phyloP scores from a whole-genome alignment of 345 rosid genomes.

The Populus davidiana region DNA sequence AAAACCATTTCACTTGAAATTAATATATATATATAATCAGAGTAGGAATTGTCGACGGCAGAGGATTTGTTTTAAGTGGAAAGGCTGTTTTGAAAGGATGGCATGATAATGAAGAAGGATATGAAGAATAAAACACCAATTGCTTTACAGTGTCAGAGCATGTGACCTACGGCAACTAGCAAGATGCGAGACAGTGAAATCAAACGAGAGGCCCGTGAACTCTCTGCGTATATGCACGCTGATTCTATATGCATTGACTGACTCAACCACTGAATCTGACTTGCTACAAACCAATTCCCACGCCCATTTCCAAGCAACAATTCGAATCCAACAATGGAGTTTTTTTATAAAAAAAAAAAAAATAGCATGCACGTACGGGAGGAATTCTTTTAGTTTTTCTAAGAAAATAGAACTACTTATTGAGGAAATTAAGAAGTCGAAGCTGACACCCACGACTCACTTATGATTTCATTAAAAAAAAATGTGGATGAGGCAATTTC shows the following conservation, averaged over 20 bases:
- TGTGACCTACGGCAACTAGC: slow-evolving; percentile 43
- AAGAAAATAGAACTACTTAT: no score
- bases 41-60: not conserved
- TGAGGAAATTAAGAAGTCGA: no score
- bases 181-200: slow-evolving; percentile 32
- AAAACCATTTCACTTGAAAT: not conserved
- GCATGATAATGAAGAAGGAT: slow-evolving; percentile 23
- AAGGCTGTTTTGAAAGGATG: slow-evolving; percentile 5
- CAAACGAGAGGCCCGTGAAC: slow-evolving; percentile 46
- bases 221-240: slow-evolving; percentile 7
- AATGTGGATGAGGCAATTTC: no score
- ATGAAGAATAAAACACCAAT: slow-evolving; percentile 32
- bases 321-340: not conserved
- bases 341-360: no score
- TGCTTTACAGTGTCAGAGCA: slow-evolving; percentile 37
- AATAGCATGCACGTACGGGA: no score
- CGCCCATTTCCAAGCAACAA: slow-evolving; percentile 31
- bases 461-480: no score
- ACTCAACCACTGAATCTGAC: slow-evolving; percentile 13
- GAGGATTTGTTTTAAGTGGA: slow-evolving; percentile 14
- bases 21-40: not conserved
- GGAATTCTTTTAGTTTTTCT: no score
- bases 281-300: slow-evolving; percentile 14
- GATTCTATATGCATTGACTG: slow-evolving; percentile 2
- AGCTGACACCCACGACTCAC: no score